Conservation (phyloP, 2,329 filamentous ascomycete genomes). For the Xylaria sp. region DNA sequence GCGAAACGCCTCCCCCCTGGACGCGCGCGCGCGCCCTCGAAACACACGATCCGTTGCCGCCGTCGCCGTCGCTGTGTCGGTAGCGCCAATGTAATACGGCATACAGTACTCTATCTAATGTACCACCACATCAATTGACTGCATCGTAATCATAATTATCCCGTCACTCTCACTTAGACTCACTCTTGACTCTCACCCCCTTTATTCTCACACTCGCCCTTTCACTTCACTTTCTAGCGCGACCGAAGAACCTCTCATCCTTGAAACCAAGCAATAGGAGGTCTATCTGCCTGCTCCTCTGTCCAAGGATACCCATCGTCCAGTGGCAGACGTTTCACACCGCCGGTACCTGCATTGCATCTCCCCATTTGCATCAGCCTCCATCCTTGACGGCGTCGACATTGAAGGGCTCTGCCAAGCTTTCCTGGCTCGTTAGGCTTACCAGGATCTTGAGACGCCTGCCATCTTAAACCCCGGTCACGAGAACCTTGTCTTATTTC, state of each 20-base stretch:
- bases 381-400: conserved; percentile 6
- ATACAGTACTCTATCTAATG: background rate
- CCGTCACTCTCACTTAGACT: background rate
- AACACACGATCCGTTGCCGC: background rate
- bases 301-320: background rate
- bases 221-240: background rate
- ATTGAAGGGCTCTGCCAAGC: conserved; percentile 16
- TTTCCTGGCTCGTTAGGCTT: background rate
- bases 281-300: background rate
- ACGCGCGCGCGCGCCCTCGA: background rate
- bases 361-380: conserved; percentile 7
- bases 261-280: background rate
- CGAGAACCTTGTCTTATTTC: conserved; percentile 17
- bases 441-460: conserved; percentile 31
- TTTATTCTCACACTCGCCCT: background rate
- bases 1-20: background rate
- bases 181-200: background rate
- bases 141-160: conserved; percentile 13
- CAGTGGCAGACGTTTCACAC: conserved; percentile 7
- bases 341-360: conserved; percentile 18
- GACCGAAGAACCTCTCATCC: background rate
- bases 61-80: background rate
- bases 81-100: background rate
- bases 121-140: conserved; percentile 3
- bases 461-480: conserved; percentile 21